Evolutionary conservation across 1,284 basidiomycete species (phyloP).

Genomic region (Acaromyces ingoldii): DNA sequence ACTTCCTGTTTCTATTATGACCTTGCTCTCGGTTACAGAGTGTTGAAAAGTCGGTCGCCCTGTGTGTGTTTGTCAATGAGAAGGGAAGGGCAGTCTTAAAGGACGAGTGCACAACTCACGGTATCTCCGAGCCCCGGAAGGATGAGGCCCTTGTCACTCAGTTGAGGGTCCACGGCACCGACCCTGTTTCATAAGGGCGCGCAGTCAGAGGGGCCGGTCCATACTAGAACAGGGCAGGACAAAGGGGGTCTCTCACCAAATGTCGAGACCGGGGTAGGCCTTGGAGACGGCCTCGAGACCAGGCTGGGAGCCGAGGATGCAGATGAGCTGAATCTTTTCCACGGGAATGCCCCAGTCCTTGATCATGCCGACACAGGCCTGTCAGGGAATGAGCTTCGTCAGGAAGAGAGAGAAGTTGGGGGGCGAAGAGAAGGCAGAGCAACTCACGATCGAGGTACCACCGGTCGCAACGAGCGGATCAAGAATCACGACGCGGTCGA

Average conservation of each 20-base stretch:
- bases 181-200: too few relatives aligned
- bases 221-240: too few relatives aligned
- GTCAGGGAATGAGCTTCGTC: neutral
- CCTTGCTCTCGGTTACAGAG: constrained; percentile 9
- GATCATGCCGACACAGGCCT: constrained; percentile 47
- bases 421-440: constrained; percentile 1
- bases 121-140: constrained; percentile 46
- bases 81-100: neutral
- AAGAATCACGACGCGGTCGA: constrained; percentile 77
- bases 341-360: constrained; percentile 48
- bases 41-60: constrained; percentile 38
- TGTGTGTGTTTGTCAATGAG: neutral
- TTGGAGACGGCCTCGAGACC: constrained; percentile 67
- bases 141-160: constrained; percentile 39
- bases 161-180: constrained; percentile 36
- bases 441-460: constrained; percentile 69
- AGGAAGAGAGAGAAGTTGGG: neutral
- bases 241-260: constrained; percentile 52
- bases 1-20: neutral
- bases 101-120: constrained; percentile 8
- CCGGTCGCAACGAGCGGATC: constrained; percentile 89
- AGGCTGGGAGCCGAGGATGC: constrained; percentile 70
- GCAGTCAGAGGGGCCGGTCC: too few relatives aligned
- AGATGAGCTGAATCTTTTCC: constrained; percentile 71
- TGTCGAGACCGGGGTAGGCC: constrained; percentile 75